Base-by-base conservation (phyloP, 495 filamentous ascomycete genomes). In the Daldinia decipiens region DNA sequence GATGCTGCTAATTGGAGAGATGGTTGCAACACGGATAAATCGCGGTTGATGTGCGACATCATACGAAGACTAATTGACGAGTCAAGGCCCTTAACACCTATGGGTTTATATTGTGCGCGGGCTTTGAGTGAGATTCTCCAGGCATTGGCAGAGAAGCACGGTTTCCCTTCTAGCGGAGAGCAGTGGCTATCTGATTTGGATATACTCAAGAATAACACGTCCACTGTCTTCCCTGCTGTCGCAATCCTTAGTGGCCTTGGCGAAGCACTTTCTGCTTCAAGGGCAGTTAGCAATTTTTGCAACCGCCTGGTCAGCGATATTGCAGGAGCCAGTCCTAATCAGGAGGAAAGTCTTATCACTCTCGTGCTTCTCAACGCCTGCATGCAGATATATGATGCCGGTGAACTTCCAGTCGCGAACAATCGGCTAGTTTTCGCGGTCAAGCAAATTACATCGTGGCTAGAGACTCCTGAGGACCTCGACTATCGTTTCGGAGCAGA, bases 371-470 rank as follows among this genome's bases (percentile, higher is more conserved):
- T 87, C n/a, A 83, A 85, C 56, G 60, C 78, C 29, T 80, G 79
- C 59, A 67, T 81, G 54, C 72, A 71, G 21, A 75, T 86, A 47
- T 88, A 83, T 61, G 79, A 84, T 31, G 53, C 66, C 0, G 78
- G 75, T 11, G 73, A 81, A 40, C 58, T 85, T 12, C 83, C 82
- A 5, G 84, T 97, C 53, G 91, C 93, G 15, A 91, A 91, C 31
- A 93, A 95, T 73, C 86, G 94, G 36, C 72, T 93, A 36, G 88
- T 98, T 3, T 93, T 97, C 74, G 88, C 94, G 26, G 85, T 94
- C 32, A 92, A 93, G 76, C 88, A 94, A 69, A 79, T 97, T 6
- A 82, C 90, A 8, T 83, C 87, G 17, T 94, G 91, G 87, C 77
- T 92, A 1, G 82, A 90, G 34, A 76, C 77, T 7, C 84, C 85